Conservation (phyloP, 805 yeast genomes). For the Barnettozyma sp. region DNA sequence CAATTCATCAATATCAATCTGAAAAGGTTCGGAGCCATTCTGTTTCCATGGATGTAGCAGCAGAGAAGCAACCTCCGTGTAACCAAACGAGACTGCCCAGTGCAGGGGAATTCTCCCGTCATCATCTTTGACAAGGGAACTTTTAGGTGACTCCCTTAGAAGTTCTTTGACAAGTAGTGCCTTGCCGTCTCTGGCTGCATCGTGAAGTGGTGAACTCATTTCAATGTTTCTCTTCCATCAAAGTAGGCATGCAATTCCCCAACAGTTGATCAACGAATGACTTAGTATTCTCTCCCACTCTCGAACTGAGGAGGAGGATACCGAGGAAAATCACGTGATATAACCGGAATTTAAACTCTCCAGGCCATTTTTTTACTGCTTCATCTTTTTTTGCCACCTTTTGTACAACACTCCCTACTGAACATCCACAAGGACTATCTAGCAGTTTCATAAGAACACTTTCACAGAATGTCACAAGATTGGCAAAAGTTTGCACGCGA, state of each 20-base stretch:
- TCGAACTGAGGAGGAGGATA: too few species aligned
- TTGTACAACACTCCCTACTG: too few species aligned
- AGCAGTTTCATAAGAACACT: not conserved
- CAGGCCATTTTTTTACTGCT: too few species aligned
- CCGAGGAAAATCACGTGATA: not conserved
- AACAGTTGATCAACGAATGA: too few species aligned
- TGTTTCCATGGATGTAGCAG: conserved; percentile 32
- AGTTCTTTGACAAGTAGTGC: conserved; percentile 43
- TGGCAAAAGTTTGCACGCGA: conserved; percentile 48
- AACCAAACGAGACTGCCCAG: conserved; percentile 76
- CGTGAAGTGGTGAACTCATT: conserved; percentile 35
- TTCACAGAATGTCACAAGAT: conserved; percentile 28
- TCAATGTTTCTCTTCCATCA: not conserved
- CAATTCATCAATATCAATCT: conserved; percentile 59
- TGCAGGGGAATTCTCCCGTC: conserved; percentile 80
- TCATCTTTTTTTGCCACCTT: conserved; percentile 2
- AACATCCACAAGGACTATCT: too few species aligned
- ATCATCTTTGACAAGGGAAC: conserved; percentile 45
- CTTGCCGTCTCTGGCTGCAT: conserved; percentile 62
- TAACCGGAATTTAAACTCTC: not conserved
- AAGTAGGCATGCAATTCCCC: too few species aligned
- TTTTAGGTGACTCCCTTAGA: conserved; percentile 38
- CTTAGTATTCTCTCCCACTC: too few species aligned
- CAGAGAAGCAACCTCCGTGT: conserved; percentile 43
- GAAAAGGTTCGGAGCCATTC: conserved; percentile 17